Evolutionary conservation across 1,284 basidiomycete genomes (phyloP).

Genomic region (Moniliophthora roreri): DNA sequence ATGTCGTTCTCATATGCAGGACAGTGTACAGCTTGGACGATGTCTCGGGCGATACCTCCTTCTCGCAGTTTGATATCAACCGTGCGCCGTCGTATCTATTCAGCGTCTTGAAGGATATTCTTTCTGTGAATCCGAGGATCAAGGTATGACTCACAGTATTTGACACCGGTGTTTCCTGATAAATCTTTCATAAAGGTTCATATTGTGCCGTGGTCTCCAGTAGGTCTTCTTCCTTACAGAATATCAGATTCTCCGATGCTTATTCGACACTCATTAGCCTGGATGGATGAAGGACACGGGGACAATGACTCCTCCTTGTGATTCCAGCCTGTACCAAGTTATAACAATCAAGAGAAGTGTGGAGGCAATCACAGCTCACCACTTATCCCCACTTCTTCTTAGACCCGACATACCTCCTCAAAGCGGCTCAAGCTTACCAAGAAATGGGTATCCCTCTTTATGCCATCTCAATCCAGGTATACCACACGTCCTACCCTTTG

Average conservation of each 20-base stretch:
- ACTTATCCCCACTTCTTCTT: background rate
- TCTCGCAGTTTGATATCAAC: constrained; percentile 29
- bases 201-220: constrained; percentile 35
- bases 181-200: constrained; percentile 24
- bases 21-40: constrained; percentile 32
- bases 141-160: constrained; percentile 3
- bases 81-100: constrained; percentile 31
- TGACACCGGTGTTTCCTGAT: background rate
- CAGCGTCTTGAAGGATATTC: constrained; percentile 31
- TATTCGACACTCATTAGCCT: constrained; percentile 18
- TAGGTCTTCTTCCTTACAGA: constrained; percentile 13
- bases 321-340: no score
- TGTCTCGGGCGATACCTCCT: constrained; percentile 27
- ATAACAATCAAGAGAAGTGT: no score
- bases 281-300: constrained; percentile 35
- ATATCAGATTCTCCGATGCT: background rate
- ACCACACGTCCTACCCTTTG: no score
- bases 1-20: background rate
- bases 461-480: constrained; percentile 31
- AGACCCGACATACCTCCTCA: constrained; percentile 35
- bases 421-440: constrained; percentile 32
- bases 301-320: no score
- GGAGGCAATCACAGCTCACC: background rate
- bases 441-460: constrained; percentile 28
- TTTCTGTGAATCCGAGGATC: constrained; percentile 24